phyloP scores from a whole-genome alignment of 805 yeast genomes.

The Metschnikowia bowlesiae region DNA sequence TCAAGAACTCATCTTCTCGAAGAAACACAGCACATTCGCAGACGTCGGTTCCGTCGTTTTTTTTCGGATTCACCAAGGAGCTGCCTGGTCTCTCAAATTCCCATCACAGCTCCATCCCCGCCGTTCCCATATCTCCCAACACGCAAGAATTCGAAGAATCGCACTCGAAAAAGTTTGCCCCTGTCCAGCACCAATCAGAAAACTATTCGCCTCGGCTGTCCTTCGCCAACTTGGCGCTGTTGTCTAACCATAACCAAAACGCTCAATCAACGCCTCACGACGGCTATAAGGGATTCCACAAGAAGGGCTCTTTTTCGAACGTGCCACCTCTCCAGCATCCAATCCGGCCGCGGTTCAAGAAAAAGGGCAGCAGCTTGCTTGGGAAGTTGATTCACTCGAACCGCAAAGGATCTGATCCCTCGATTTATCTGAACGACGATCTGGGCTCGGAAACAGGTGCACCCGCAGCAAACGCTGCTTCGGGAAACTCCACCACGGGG shows the following conservation, averaged over 20 bases:
- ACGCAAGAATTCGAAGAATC: conserved; percentile 6
- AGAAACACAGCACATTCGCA: conserved; percentile 5
- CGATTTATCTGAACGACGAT: conserved; percentile 7
- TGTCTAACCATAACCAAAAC: background rate
- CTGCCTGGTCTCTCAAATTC: background rate
- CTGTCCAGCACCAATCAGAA: conserved; percentile 7
- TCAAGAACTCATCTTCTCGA: conserved; percentile 1
- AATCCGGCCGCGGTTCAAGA: conserved; percentile 43
- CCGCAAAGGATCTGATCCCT: conserved; percentile 28
- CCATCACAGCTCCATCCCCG: background rate
- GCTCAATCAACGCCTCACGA: conserved; percentile 10
- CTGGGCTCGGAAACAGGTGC: background rate
- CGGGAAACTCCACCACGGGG: conserved; percentile 15
- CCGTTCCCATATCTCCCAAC: conserved; percentile 7
- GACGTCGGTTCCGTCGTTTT: conserved; percentile 3
- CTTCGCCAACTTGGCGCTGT: conserved; percentile 5
- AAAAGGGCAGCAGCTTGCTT: conserved; percentile 33
- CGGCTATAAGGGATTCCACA: conserved; percentile 40
- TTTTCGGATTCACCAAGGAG: background rate
- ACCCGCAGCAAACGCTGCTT: background rate
- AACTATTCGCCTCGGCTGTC: conserved; percentile 17
- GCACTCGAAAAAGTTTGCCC: background rate
- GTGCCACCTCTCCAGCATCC: conserved; percentile 49
- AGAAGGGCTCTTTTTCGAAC: conserved; percentile 24
- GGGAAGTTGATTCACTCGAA: conserved; percentile 37